Conservation (phyloP, 2,329 filamentous ascomycete genomes). For the Cladosporium sp. region DNA sequence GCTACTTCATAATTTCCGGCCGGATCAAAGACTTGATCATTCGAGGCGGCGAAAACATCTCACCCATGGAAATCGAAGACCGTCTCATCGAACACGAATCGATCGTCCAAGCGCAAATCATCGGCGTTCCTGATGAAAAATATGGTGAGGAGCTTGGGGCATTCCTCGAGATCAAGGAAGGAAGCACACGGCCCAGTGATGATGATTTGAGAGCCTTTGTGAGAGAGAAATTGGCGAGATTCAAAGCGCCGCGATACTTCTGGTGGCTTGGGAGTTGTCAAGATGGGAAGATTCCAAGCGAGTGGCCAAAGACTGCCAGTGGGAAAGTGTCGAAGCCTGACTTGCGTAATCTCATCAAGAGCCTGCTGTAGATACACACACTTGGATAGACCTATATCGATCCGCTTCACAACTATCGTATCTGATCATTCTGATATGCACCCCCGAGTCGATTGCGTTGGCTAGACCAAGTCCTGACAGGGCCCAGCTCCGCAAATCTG, state of each 20-base stretch:
- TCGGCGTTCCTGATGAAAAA: conserved; percentile 26
- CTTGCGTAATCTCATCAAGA: conserved; percentile 21
- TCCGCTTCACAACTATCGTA: no score
- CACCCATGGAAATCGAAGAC: conserved; percentile 31
- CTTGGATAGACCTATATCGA: no score
- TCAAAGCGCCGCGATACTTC: conserved; percentile 25
- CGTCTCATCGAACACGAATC: conserved; percentile 24
- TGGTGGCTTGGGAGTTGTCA: conserved; percentile 21
- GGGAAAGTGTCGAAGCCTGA: conserved; percentile 26
- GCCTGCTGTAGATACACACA: conserved; percentile 14
- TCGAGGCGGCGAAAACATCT: conserved; percentile 65
- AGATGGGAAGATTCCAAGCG: conserved; percentile 20
- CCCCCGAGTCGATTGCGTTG: no score
- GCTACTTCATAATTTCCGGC: conserved; percentile 36
- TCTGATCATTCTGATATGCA: no score
- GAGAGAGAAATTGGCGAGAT: conserved; percentile 30
- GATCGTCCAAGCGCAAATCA: conserved; percentile 26
- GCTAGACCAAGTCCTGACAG: no score
- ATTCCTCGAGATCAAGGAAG: conserved; percentile 32
- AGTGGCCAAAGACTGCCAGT: conserved; percentile 26
- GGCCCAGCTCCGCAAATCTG: no score
- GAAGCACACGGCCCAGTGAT: conserved; percentile 1
- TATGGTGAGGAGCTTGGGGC: conserved; percentile 29
- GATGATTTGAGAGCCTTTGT: conserved; percentile 33
- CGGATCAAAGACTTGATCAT: conserved; percentile 33